These are phyloP conservation scores for Tephrocybe sp. DNA, from an alignment of 768 basidiomycete genomes.

Conservation along the genomic window DNA sequence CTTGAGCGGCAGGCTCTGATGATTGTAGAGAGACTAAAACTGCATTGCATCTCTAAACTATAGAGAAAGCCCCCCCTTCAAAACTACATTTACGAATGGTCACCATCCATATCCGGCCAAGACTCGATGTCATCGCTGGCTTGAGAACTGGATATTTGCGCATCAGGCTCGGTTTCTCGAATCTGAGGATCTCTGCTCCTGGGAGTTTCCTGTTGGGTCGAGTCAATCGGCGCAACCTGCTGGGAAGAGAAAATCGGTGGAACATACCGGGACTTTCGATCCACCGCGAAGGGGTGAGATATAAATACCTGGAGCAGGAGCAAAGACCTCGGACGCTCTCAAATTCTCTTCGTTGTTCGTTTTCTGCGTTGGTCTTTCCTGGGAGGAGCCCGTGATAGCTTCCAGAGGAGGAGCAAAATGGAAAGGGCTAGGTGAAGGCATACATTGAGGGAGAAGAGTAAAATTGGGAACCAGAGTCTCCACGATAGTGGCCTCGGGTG, in stretches of 20 bases:
- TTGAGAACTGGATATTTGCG: conserved; percentile 16
- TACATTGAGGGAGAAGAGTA: conserved; percentile 10
- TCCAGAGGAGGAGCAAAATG: conserved; percentile 22
- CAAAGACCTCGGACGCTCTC: conserved; percentile 18
- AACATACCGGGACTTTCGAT: background rate
- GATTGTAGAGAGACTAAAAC: no score
- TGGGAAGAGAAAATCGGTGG: background rate
- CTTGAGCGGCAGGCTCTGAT: no score
- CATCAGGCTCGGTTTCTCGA: background rate
- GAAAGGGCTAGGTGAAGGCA: conserved; percentile 24
- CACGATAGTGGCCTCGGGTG: background rate
- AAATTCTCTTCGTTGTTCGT: background rate
- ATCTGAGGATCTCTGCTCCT: background rate
- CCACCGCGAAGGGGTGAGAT: conserved; percentile 30
- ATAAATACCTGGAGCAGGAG: conserved; percentile 36
- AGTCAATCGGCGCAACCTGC: background rate
- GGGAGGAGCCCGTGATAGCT: background rate
- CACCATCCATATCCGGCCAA: conserved; percentile 25
- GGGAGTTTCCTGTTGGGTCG: background rate
- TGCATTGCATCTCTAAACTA: no score
- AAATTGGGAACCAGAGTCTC: background rate
- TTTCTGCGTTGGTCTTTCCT: background rate
- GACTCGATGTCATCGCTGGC: conserved; percentile 36
- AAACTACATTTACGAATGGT: background rate
- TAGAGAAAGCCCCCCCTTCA: background rate